These are phyloP conservation scores for Amauroascus niger DNA, from an alignment of 2,329 filamentous ascomycete species.

Conservation along the genomic window DNA sequence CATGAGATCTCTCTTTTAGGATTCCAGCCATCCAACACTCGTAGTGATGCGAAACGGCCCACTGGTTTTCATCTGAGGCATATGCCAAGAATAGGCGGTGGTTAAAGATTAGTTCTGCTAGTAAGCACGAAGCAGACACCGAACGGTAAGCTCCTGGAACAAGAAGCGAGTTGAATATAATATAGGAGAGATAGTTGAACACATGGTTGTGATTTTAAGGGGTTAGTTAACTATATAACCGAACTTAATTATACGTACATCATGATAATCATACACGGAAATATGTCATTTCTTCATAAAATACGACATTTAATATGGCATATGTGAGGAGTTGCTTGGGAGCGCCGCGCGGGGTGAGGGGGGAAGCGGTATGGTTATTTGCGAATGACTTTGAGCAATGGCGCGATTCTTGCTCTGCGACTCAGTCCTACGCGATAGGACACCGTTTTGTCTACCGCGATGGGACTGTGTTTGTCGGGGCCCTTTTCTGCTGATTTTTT, in stretches of 20 bases:
- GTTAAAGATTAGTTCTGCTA: too few species aligned
- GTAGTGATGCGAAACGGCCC: too few species aligned
- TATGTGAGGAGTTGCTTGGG: not conserved
- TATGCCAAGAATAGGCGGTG: too few species aligned
- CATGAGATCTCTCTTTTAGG: too few species aligned
- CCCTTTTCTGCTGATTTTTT: slow-evolving; percentile 21
- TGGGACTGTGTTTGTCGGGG: slow-evolving; percentile 35
- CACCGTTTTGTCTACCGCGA: slow-evolving; percentile 31
- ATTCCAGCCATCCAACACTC: too few species aligned
- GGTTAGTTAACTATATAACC: not conserved
- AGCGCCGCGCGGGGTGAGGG: too few species aligned
- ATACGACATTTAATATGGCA: not conserved
- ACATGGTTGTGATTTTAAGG: not conserved
- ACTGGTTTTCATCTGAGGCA: too few species aligned
- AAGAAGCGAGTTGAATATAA: not conserved
- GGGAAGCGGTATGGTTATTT: too few species aligned
- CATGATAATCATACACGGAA: not conserved
- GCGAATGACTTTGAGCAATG: slow-evolving; percentile 39
- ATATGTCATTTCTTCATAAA: not conserved
- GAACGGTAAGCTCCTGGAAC: too few species aligned
- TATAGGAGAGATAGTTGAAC: not conserved
- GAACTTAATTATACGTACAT: not conserved
- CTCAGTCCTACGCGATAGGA: slow-evolving; percentile 43
- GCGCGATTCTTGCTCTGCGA: slow-evolving; percentile 40
- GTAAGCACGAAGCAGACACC: too few species aligned